phyloP scores from a whole-genome alignment of 1,139 yeast genomes.

The Suhomyces wounanorum region DNA sequence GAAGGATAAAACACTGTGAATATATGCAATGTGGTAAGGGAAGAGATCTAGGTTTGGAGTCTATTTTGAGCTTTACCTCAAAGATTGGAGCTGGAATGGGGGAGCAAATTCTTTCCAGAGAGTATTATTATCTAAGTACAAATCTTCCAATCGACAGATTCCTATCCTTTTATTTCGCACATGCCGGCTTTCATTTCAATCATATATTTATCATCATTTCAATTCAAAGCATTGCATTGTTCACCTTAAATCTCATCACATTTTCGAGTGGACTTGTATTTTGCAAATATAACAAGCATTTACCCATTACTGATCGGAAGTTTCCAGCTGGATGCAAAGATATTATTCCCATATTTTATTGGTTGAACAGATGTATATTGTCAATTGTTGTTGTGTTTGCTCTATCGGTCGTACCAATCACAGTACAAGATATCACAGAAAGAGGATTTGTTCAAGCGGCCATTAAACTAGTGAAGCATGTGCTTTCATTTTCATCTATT shows the following conservation, averaged over 20 bases:
- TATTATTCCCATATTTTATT: slow-evolving; percentile 69
- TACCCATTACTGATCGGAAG: slow-evolving; percentile 61
- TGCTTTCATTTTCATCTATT: slow-evolving; percentile 73
- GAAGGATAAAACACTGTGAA: slow-evolving; percentile 84
- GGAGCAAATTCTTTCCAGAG: slow-evolving; percentile 82
- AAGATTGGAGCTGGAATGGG: slow-evolving; percentile 97
- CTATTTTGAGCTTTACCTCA: slow-evolving; percentile 80
- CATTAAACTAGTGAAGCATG: slow-evolving; percentile 60
- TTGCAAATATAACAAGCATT: slow-evolving; percentile 56
- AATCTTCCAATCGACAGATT: slow-evolving; percentile 78
- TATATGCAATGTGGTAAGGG: slow-evolving; percentile 93
- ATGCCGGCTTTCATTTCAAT: slow-evolving; percentile 87
- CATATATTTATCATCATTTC: slow-evolving; percentile 78
- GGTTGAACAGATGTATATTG: slow-evolving; percentile 80
- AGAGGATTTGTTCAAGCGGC: slow-evolving; percentile 69
- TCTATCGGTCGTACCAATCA: slow-evolving; percentile 77
- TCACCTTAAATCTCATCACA: slow-evolving; percentile 68
- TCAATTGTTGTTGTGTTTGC: slow-evolving; percentile 84
- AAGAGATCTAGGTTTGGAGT: slow-evolving; percentile 82
- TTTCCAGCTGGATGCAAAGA: slow-evolving; percentile 76
- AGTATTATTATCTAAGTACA: slow-evolving; percentile 80
- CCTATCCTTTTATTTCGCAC: slow-evolving; percentile 85
- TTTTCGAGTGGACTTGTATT: slow-evolving; percentile 59
- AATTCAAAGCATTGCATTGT: slow-evolving; percentile 67
- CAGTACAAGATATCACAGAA: slow-evolving; percentile 79